Base-by-base conservation (phyloP, 139 green algal species). In the Tetraselmis striata region DNA sequence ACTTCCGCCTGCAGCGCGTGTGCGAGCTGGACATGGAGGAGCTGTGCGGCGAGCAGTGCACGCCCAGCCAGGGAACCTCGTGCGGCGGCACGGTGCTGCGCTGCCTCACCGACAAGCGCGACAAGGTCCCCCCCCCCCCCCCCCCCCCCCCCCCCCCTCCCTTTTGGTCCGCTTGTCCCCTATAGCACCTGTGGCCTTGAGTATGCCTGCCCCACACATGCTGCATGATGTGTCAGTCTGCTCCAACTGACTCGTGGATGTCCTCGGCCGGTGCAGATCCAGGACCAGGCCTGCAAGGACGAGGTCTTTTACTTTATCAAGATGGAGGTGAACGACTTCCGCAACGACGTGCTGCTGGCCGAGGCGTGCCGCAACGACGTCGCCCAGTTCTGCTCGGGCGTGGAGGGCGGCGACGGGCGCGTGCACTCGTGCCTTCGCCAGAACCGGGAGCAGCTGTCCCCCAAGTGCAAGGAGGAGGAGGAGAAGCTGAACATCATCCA, bases 291-390 rank as follows among this genome's bases (percentile, higher is more conserved):
- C 0, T 98, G 94, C 89, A 86, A 88, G 28, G 87, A 95, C 76
- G 92, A 98, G 89, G 87, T 98, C 22, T 90, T 94, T 75, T 93
- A 94, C 83, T 95, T 95, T 77, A 85, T 94, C 82, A 94, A 95
- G 86, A 94, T 93, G 91, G 90, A 96, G 92, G 92, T 92, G 23
- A 84, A 67, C 0, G 45, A 67, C 45, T 93, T 88, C 83, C 86
- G 87, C 24, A 94, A 93, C 59, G 91, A 97, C 82, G 85, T 93
- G 26, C 85, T 93, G 22, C 85, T 97, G 79, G 89, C 89, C 0
- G 89, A 90, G 29, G 87, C 90, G 18, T 98, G 94, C 89, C 77
- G 83, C 23, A 23, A 31, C 0, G 93, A 97, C 81, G 88, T 95
- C 0, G 86, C 93, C 29, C 88, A 89, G 77, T 90, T 90, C 81